phyloP scores from a whole-genome alignment of 2,329 filamentous ascomycete species.

The Diaporthe sp. region DNA sequence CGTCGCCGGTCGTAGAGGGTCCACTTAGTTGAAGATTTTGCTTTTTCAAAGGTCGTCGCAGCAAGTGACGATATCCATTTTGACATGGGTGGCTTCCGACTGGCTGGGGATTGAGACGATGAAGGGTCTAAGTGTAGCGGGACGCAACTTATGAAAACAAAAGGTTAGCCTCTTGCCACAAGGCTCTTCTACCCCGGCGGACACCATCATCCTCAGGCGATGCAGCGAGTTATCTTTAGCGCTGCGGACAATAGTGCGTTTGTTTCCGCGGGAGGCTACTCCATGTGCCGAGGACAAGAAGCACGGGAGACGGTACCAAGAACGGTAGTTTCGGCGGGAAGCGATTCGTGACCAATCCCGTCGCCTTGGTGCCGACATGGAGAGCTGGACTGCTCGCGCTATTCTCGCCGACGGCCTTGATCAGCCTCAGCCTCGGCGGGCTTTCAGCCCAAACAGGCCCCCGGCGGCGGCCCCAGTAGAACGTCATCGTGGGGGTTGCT shows the following conservation, averaged over 20 bases:
- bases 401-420: slow-evolving; percentile 21
- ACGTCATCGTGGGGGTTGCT: slow-evolving; percentile 25
- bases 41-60: neutral
- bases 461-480: neutral
- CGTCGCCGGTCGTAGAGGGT: neutral
- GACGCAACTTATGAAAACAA: neutral
- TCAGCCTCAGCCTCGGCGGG: neutral
- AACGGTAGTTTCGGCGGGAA: neutral
- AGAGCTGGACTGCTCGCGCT: neutral
- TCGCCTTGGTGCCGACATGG: neutral
- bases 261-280: slow-evolving; percentile 4
- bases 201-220: neutral
- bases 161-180: neutral
- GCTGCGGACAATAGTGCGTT: slow-evolving; percentile 2
- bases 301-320: slow-evolving; percentile 4
- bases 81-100: neutral
- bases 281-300: neutral
- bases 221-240: neutral
- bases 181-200: neutral
- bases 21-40: neutral
- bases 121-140: neutral
- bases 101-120: neutral
- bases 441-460: slow-evolving; percentile 7
- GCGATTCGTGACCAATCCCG: slow-evolving; percentile 1
- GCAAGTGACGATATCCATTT: neutral